Evolutionary conservation across 78 protist species (phyloP).

Genomic region (Dictyostelium firmibasis): DNA sequence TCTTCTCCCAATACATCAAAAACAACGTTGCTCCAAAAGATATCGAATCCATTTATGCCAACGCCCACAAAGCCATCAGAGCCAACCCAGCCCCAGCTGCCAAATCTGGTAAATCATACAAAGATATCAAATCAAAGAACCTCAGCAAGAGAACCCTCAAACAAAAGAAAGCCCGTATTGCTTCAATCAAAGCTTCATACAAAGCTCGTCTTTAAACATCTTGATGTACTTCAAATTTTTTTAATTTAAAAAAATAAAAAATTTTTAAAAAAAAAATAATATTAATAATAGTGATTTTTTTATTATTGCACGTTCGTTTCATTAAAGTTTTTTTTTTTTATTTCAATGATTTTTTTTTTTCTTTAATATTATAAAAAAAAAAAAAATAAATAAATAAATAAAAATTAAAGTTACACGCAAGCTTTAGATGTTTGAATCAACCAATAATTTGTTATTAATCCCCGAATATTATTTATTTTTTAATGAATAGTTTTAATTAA

Average conservation of each 20-base stretch:
- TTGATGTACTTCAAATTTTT: background rate
- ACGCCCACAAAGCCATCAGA: constrained; percentile 94
- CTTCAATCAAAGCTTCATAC: constrained; percentile 50
- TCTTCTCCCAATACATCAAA: constrained; percentile 93
- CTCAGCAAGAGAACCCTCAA: constrained; percentile 56
- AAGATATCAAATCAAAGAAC: constrained; percentile 40
- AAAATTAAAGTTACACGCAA: too few relatives aligned
- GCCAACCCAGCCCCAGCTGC: constrained; percentile 87
- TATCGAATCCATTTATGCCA: constrained; percentile 91
- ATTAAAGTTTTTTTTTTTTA: too few relatives aligned
- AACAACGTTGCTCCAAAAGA: constrained; percentile 88
- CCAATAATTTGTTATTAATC: too few relatives aligned
- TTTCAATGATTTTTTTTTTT: background rate
- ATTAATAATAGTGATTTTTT: too few relatives aligned
- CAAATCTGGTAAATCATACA: background rate
- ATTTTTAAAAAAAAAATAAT: background rate
- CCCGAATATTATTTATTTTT: too few relatives aligned
- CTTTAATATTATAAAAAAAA: background rate
- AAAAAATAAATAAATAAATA: background rate
- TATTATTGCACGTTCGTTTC: too few relatives aligned
- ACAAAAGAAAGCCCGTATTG: constrained; percentile 43
- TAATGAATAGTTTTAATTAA: too few relatives aligned
- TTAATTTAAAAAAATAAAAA: background rate
- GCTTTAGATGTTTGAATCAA: too few relatives aligned
- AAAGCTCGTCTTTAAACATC: constrained; percentile 19